Conservation (phyloP, 129 eudicot genomes). For the Ambrosia artemisiifolia region DNA sequence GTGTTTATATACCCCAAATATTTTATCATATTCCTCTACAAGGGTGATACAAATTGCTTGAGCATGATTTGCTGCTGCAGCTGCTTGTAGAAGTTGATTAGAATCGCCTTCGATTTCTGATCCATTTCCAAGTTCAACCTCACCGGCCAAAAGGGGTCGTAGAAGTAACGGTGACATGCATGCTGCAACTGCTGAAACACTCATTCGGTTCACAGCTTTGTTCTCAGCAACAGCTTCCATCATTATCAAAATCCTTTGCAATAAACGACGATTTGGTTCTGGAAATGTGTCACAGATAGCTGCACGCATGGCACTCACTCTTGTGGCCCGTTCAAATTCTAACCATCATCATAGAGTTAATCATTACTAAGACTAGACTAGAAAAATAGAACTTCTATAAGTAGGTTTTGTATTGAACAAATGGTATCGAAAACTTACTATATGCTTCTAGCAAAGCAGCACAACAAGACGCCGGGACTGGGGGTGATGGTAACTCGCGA, state of each 20-base stretch:
- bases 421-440: constrained; percentile 44
- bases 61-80: constrained; percentile 99
- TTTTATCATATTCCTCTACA: constrained; percentile 83
- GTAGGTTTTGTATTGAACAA: background rate
- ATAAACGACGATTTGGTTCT: constrained; percentile 93
- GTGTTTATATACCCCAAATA: constrained; percentile 70
- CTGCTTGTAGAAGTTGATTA: constrained; percentile 91
- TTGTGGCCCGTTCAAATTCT: constrained; percentile 78
- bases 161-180: constrained; percentile 99
- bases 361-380: background rate
- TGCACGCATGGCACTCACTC: constrained; percentile 67
- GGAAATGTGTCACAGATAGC: constrained; percentile 96
- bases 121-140: constrained; percentile 73
- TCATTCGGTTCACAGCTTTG: constrained; percentile 81
- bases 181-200: constrained; percentile 94
- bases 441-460: constrained; percentile 88
- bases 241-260: constrained; percentile 88
- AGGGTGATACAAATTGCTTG: constrained; percentile 79
- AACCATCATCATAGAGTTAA: constrained; percentile 6
- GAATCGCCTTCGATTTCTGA: constrained; percentile 84
- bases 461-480: constrained; percentile 98
- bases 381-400: background rate
- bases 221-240: constrained; percentile 80
- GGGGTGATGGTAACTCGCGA: constrained; percentile 95
- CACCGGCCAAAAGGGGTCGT: constrained; percentile 94